phyloP scores from a whole-genome alignment of 805 yeast species.

The Vanderwaltozyma yarrowii region DNA sequence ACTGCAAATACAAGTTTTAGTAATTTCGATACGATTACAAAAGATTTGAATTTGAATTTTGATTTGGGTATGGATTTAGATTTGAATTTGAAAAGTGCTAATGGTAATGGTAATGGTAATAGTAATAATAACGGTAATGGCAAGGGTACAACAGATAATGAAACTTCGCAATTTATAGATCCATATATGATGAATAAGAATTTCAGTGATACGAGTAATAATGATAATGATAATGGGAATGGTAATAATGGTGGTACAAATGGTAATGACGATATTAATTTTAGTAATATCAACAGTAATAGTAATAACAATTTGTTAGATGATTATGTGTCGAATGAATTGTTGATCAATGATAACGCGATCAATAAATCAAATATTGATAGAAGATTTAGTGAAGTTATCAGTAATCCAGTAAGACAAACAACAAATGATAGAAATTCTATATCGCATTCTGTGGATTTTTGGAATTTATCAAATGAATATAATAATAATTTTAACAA shows the following conservation, averaged over 20 bases:
- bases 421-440: slow-evolving; percentile 16
- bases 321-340: slow-evolving; percentile 9
- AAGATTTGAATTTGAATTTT: neutral
- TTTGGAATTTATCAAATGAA: slow-evolving; percentile 14
- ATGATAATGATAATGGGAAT: neutral
- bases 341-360: slow-evolving; percentile 2
- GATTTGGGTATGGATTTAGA: neutral
- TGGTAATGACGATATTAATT: neutral
- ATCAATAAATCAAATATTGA: neutral
- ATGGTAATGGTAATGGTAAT: neutral
- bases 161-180: neutral
- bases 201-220: neutral
- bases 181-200: neutral
- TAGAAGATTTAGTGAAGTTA: slow-evolving; percentile 15
- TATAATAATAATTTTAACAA: neutral
- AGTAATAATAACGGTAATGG: neutral
- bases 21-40: neutral
- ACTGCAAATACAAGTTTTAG: neutral
- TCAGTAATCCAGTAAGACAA: slow-evolving; percentile 5
- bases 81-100: neutral
- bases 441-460: slow-evolving; percentile 21
- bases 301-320: slow-evolving; percentile 7
- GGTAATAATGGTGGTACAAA: no score
- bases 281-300: neutral
- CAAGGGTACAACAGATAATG: neutral